phyloP scores from a whole-genome alignment of 768 basidiomycete genomes.

The Tephrocybe sp. region DNA sequence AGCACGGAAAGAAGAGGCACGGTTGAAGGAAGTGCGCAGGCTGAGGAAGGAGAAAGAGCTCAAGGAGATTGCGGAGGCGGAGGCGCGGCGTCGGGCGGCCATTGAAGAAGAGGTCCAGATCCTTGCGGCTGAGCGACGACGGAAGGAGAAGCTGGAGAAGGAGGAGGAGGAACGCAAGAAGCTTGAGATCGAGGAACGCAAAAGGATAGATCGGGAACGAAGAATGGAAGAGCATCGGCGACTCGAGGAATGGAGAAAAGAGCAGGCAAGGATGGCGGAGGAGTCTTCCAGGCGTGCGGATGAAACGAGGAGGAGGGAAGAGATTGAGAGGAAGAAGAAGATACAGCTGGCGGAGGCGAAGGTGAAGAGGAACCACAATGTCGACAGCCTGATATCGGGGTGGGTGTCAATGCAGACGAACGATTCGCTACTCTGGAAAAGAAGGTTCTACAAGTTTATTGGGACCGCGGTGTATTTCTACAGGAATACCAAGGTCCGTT shows the following conservation, averaged over 20 bases:
- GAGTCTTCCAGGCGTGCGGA: conserved; percentile 45
- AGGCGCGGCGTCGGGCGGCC: conserved; percentile 36
- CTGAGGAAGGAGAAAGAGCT: conserved; percentile 41
- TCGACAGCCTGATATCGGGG: conserved; percentile 41
- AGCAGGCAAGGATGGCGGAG: conserved; percentile 44
- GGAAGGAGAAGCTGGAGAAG: conserved; percentile 38
- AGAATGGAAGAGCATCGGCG: conserved; percentile 50
- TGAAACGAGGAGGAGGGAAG: conserved; percentile 39
- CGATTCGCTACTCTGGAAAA: conserved; percentile 58
- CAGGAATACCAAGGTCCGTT: conserved; percentile 48
- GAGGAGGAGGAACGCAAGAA: conserved; percentile 46
- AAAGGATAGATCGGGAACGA: conserved; percentile 44
- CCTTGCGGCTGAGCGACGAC: conserved; percentile 35
- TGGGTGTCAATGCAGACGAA: conserved; percentile 64
- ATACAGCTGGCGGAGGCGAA: conserved; percentile 47
- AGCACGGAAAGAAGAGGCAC: conserved; percentile 43
- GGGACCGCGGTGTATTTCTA: conserved; percentile 48
- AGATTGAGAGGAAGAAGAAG: conserved; percentile 42
- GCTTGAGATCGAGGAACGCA: conserved; percentile 47
- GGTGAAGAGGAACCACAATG: conserved; percentile 34
- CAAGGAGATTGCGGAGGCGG: conserved; percentile 43
- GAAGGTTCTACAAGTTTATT: conserved; percentile 61
- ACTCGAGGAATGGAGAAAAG: conserved; percentile 52
- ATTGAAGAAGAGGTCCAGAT: conserved; percentile 41
- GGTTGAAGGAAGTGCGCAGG: conserved; percentile 39